Evolutionary conservation across 441 rosid species (phyloP).

Genomic region (Breynia disticha): DNA sequence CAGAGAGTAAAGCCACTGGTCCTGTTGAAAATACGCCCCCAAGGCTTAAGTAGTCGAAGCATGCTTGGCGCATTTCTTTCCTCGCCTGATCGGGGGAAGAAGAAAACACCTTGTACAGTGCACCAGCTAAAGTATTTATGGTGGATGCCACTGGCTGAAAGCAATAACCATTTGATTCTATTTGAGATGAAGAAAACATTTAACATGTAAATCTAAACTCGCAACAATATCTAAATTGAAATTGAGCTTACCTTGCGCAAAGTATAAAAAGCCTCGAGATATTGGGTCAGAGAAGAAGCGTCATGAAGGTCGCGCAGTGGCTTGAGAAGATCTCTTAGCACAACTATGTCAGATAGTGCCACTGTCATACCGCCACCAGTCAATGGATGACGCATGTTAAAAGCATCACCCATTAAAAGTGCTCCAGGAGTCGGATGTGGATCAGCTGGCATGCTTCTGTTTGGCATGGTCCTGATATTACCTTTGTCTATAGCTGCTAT

Average conservation of each 20-base stretch:
- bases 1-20: conserved; percentile 68
- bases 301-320: conserved; percentile 56
- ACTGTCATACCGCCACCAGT: conserved; percentile 97
- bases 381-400: conserved; percentile 93
- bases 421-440: conserved; percentile 86
- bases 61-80: conserved; percentile 70
- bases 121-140: conserved; percentile 70
- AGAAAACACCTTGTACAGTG: conserved; percentile 70
- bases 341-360: conserved; percentile 74
- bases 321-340: conserved; percentile 60
- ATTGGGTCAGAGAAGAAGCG: conserved; percentile 49
- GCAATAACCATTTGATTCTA: conserved; percentile 1
- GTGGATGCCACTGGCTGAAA: conserved; percentile 80
- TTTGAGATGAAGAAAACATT: neutral
- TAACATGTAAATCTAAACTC: too few species aligned
- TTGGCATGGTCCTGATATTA: conserved; percentile 77
- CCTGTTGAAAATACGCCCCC: conserved; percentile 64
- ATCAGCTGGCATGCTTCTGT: conserved; percentile 88
- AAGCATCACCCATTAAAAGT: conserved; percentile 82
- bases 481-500: conserved; percentile 63
- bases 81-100: conserved; percentile 65
- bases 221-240: too few species aligned
- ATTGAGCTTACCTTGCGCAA: conserved; percentile 60
- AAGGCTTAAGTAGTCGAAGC: conserved; percentile 72
- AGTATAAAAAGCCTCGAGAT: conserved; percentile 81